phyloP scores from a whole-genome alignment of 2,329 filamentous ascomycete genomes.

The Fusarium annulatum region DNA sequence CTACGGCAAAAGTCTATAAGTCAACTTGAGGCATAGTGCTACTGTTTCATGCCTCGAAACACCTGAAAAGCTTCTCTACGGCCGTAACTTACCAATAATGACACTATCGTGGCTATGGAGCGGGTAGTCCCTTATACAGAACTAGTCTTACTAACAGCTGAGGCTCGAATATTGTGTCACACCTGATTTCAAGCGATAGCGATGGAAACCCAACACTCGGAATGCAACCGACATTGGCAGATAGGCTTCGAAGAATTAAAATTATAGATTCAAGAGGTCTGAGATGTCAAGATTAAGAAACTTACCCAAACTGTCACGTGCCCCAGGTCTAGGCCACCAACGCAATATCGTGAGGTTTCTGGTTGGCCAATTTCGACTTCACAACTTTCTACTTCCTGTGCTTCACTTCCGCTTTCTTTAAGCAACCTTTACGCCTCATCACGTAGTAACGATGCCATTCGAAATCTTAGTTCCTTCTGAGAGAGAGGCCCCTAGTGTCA shows the following conservation, averaged over 20 bases:
- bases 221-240: neutral
- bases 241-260: neutral
- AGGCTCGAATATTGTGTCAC: neutral
- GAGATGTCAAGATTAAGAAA: neutral
- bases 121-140: neutral
- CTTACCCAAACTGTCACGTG: slow-evolving; percentile 22
- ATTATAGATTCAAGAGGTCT: neutral
- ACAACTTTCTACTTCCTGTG: slow-evolving; percentile 1
- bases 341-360: slow-evolving; percentile 13
- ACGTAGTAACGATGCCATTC: slow-evolving; percentile 43
- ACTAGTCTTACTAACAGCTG: neutral
- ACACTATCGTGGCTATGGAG: neutral
- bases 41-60: neutral
- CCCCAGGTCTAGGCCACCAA: slow-evolving; percentile 11
- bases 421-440: neutral
- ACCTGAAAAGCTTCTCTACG: no score
- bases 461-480: slow-evolving; percentile 42
- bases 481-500: slow-evolving; percentile 40
- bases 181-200: neutral
- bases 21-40: neutral
- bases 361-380: slow-evolving; percentile 29
- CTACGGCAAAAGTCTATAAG: neutral
- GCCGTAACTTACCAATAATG: no score
- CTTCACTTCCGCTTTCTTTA: neutral
- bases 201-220: neutral